Base-by-base conservation (phyloP, 2,329 filamentous ascomycete genomes). In the Amesomyces nigricolor region DNA sequence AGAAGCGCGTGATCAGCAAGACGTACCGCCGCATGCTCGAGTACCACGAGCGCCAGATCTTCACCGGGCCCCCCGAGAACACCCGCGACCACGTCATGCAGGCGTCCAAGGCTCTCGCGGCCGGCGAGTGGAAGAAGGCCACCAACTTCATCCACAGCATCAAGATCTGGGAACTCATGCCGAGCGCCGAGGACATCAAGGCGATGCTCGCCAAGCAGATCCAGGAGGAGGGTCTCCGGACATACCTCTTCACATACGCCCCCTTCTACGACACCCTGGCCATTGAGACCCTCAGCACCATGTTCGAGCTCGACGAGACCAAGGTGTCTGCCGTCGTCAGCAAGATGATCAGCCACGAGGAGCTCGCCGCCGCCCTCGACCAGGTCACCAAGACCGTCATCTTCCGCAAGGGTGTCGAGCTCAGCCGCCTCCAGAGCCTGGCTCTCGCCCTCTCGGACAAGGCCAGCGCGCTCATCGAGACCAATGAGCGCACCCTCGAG, bases 281-380 rank as follows among this genome's bases (percentile, higher is more conserved):
- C 58, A 81, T 96, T 65, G 79, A 83, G 63, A 95, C 91, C 22
- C 81, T 99, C 58, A 87, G 90, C 60, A 79, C 78, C 63, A 99
- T 99, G 94, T 99, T 99, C 72, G 94, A 99, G 75, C 86, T 99
- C 22, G 82, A 91, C 55, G 78, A 87, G 65, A 83, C 87, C 75
- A 97, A 97, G 81, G 91, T 96, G 50, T 80, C 88, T n/a, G 91
- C 94, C 37, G 86, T 99, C 54, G 85, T 99, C 68, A 95, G 90
- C 81, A 95, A 95, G 79, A 99, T 99, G 94, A 97, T 99, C 73
- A 95, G 91, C 67, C 94, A 99, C 78, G 94, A 99, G 75, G 94
- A 99, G 74, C 86, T 99, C 48, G 89, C 89, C 9, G 94, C 94
- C 43, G 95, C 94, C 38, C 84, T 99, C 29, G 95, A 99, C 78